A percentile compares a stretch with the other conserved stretches of the same genome.
phyloP scores from a whole-genome alignment of 2,329 filamentous ascomycete genomes.

The Fusarium brevicatenulatum region DNA sequence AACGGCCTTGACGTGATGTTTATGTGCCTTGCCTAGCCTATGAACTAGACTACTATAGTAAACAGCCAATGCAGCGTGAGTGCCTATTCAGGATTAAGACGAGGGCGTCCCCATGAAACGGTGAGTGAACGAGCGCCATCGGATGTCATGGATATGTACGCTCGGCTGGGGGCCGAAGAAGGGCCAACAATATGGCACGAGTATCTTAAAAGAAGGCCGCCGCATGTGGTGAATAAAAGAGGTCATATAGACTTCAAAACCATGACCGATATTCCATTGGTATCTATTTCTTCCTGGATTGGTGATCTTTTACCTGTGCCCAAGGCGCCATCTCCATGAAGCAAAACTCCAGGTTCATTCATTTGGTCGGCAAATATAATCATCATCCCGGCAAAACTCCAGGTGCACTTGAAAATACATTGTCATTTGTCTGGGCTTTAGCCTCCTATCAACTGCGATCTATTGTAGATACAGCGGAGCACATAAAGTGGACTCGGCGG shows the following conservation, averaged over 20 bases:
- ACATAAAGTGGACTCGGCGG: neutral
- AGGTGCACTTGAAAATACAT: neutral
- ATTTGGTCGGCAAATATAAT: no score
- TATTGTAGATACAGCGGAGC: neutral
- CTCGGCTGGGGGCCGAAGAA: conserved; percentile 20
- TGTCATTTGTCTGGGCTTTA: neutral
- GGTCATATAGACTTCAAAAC: neutral
- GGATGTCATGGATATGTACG: conserved; percentile 19
- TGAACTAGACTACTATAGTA: conserved; percentile 14
- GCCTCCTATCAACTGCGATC: neutral
- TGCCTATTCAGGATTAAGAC: conserved; percentile 33
- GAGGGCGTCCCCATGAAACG: conserved; percentile 27
- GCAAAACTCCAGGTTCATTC: conserved; percentile 10
- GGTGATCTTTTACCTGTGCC: no score
- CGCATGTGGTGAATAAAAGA: neutral
- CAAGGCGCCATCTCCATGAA: neutral
- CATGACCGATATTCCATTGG: neutral
- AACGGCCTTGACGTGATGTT: conserved; percentile 21
- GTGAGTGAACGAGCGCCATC: conserved; percentile 14
- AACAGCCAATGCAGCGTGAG: conserved; percentile 14
- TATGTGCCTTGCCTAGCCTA: conserved; percentile 29
- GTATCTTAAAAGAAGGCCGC: neutral
- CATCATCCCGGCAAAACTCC: conserved; percentile 16
- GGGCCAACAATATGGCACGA: conserved; percentile 8
- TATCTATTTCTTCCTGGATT: neutral